Evolutionary conservation across 192 early-diverging fungal genomes (phyloP), one percentile per base, ranked within the genome.

Genomic region (Linnemannia exigua): DNA sequence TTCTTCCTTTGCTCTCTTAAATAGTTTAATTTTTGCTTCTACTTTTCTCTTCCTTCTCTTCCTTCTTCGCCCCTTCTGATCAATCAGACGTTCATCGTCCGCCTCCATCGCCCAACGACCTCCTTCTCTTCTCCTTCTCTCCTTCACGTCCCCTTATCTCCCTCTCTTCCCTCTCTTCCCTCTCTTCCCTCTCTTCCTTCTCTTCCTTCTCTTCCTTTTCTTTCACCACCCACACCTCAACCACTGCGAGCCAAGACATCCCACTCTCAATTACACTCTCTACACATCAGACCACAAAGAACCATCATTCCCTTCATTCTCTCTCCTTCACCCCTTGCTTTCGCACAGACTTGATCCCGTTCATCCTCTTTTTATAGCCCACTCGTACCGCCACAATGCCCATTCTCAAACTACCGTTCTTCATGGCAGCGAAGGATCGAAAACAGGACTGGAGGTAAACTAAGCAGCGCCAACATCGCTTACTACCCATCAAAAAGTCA

Each of bases 381-480:
- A 71, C 36, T 33, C 25, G 17, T 33, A n/a, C 47, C 48, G 9
- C 46, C 28, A 35, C 38, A 38, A 76, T 77, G 70, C 61, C 75
- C 20, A 48, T 74, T 22, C 58, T 83, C 66, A 83, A 78, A 28
- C 48, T 83, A 35, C 70, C 75, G n/a, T 72, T 47, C 71, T 69
- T 77, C 22, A 14, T 72, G 22, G 66, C 70, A 12, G 20, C 51
- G 22, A 83, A 78, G 41, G 81, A 83, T 50, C 81, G 66, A 35
- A 83, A 77, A 38, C 76, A 77, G 41, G 48, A 61, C 19, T 83
- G 81, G 81, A 83, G 81, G 81, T 83, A 83, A 78, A 31, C 22
- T 63, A 2, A 54, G 5, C 7, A n/a, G 7, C n/a, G 46, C 35
- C 48, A 11, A 50, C 17, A 15, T 17, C 28, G 14, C 46, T 5